Evolutionary conservation across 306 rosid genomes (phyloP), one percentile per base, ranked within the genome.

Genomic region (Luffa acutangula): DNA sequence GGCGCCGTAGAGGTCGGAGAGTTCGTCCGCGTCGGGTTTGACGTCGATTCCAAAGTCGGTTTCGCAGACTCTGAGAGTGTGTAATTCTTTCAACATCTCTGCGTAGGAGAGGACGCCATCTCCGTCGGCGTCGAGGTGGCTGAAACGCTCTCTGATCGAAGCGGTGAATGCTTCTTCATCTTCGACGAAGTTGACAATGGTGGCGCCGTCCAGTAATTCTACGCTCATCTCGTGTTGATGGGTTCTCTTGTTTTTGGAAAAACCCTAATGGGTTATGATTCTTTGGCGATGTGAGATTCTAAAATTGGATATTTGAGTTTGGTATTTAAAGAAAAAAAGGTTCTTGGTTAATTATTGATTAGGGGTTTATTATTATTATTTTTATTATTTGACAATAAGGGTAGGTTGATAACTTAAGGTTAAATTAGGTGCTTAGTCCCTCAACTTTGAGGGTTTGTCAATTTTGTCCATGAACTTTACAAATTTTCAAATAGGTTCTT

Each of bases 51-150:
- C 97, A n/a, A 84, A 89, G 76, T 92, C 91, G 0, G 88, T 89
- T 75, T 92, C 92, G 4, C 85, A 66, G 20, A 90, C 86, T 78
- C 93, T 85, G 14, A 92, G 72, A 46, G 87, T 65, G 59, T 85
- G 82, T 11, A 92, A 81, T 86, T 92, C 95, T 88, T 84, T 86
- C 79, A 92, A 34, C 97, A 92, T 89, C 87, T 92, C 97, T 2
- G 85, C 75, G 20, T 84, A 89, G 2, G 89, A 89, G 43, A 92
- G 93, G 36, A 85, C 80, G 2, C 97, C 97, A 1, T 92, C 92
- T 1, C 83, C 73, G 78, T 90, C 63, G 2, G 82, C 73, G 80
- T 92, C 97, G 1, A 92, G 97, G 37, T 13, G 33, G 6, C 81
- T 83, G 6, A 92, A 92, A 52, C 82, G 84, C 9, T 82, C 85